Conservation (phyloP, 805 yeast species). For the Schizosaccharomyces octosporus region DNA sequence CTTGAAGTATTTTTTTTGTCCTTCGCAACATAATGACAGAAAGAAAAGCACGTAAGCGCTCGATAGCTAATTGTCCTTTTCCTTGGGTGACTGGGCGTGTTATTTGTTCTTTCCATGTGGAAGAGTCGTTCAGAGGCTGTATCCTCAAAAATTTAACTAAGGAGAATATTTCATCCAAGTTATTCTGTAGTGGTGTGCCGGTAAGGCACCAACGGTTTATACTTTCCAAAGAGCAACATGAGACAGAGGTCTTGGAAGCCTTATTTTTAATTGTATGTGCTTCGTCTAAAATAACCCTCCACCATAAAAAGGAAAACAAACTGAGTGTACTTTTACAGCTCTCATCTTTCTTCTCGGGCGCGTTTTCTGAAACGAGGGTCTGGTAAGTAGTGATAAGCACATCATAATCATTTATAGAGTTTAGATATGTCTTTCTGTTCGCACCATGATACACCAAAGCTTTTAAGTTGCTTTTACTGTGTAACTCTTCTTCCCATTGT, state of each 20-base stretch:
- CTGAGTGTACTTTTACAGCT: constrained; percentile 5
- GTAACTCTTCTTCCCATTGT: constrained; percentile 21
- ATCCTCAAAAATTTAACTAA: constrained; percentile 20
- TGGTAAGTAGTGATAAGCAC: constrained; percentile 82
- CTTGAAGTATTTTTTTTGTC: constrained; percentile 17
- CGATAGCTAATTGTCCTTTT: constrained; percentile 8
- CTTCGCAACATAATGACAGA: constrained; percentile 21
- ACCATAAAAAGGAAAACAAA: constrained; percentile 17
- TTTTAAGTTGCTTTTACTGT: constrained; percentile 8
- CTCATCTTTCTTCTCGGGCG: neutral
- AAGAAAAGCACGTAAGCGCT: constrained; percentile 12
- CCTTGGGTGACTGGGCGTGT: constrained; percentile 10
- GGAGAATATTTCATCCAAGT: constrained; percentile 27
- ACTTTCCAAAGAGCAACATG: constrained; percentile 20
- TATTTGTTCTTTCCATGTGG: constrained; percentile 11
- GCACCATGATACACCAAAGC: constrained; percentile 18
- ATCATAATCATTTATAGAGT: constrained; percentile 24
- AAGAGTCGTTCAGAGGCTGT: constrained; percentile 10
- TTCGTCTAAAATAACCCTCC: constrained; percentile 39
- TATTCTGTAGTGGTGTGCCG: constrained; percentile 43
- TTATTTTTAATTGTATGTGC: constrained; percentile 37
- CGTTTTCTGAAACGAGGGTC: constrained; percentile 24
- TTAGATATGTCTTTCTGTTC: constrained; percentile 5
- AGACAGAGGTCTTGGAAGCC: constrained; percentile 22
- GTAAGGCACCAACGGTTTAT: constrained; percentile 32